Conservation (phyloP, 2,329 filamentous ascomycete genomes). For the Phyllosticta citrichinensis region DNA sequence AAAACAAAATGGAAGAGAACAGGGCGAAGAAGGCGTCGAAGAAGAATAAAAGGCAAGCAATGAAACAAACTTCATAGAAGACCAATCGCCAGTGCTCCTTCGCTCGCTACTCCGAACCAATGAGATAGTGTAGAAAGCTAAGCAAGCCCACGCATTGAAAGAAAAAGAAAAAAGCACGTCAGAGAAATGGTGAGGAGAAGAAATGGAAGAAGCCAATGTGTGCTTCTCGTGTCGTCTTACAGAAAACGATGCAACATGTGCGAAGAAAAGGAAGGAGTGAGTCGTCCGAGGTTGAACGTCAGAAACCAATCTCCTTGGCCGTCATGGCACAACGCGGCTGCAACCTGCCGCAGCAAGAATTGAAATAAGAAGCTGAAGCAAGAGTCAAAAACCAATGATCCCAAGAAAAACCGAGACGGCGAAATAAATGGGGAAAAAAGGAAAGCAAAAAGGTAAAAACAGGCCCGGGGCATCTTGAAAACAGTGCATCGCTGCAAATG, state of each 20-base stretch:
- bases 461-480: not conserved
- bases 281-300: too few relatives aligned
- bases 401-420: not conserved
- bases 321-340: too few relatives aligned
- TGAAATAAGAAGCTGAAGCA: too few relatives aligned
- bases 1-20: too few relatives aligned
- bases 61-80: not conserved
- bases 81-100: slow-evolving; percentile 11
- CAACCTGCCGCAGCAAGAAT: too few relatives aligned
- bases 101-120: slow-evolving; percentile 8
- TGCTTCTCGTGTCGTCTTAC: too few relatives aligned
- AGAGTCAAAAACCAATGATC: too few relatives aligned
- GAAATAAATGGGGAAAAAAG: not conserved
- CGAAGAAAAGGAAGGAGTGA: too few relatives aligned
- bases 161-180: not conserved
- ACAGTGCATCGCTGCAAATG: not conserved
- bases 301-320: too few relatives aligned
- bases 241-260: too few relatives aligned
- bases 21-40: not conserved
- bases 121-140: not conserved
- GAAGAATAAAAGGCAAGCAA: slow-evolving; percentile 1
- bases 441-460: not conserved
- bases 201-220: too few relatives aligned
- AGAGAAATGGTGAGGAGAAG: not conserved
- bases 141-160: not conserved